A percentile compares a stretch with the other conserved stretches of the same genome.
phyloP scores from a whole-genome alignment of 2,329 filamentous ascomycete species.

The Coniochaeta sp. region DNA sequence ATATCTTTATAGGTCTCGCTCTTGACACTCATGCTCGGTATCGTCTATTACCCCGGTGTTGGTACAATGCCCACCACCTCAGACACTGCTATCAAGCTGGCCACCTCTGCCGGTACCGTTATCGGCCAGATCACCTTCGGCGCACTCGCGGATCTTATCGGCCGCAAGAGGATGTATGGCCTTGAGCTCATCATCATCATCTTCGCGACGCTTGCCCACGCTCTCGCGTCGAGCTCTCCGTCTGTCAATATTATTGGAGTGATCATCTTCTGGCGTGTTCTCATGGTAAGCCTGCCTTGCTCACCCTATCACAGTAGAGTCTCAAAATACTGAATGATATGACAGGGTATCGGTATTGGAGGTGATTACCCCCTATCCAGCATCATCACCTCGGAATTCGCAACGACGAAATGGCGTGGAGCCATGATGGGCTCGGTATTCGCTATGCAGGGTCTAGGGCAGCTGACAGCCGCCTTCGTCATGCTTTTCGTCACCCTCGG shows the following conservation, averaged over 20 bases:
- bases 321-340: background rate
- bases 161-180: slow-evolving; percentile 60
- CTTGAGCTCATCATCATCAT: slow-evolving; percentile 76
- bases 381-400: slow-evolving; percentile 82
- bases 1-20: slow-evolving; percentile 51
- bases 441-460: slow-evolving; percentile 80
- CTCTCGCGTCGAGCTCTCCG: slow-evolving; percentile 55
- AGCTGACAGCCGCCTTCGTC: slow-evolving; percentile 67
- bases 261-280: slow-evolving; percentile 73
- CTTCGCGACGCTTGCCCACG: slow-evolving; percentile 66
- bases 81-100: slow-evolving; percentile 79
- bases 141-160: slow-evolving; percentile 67
- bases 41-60: slow-evolving; percentile 60
- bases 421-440: slow-evolving; percentile 86
- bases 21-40: slow-evolving; percentile 67
- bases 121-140: slow-evolving; percentile 77
- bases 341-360: slow-evolving; percentile 54
- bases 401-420: slow-evolving; percentile 76
- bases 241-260: slow-evolving; percentile 56
- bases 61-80: slow-evolving; percentile 57
- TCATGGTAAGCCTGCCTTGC: slow-evolving; percentile 44
- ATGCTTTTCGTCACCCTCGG: slow-evolving; percentile 67
- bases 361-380: slow-evolving; percentile 77
- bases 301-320: background rate
- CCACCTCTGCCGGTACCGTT: slow-evolving; percentile 77